Evolutionary conservation across 345 rosid genomes (phyloP), one percentile per base, ranked within the genome.

Genomic region (Anastatica hierochuntica): DNA sequence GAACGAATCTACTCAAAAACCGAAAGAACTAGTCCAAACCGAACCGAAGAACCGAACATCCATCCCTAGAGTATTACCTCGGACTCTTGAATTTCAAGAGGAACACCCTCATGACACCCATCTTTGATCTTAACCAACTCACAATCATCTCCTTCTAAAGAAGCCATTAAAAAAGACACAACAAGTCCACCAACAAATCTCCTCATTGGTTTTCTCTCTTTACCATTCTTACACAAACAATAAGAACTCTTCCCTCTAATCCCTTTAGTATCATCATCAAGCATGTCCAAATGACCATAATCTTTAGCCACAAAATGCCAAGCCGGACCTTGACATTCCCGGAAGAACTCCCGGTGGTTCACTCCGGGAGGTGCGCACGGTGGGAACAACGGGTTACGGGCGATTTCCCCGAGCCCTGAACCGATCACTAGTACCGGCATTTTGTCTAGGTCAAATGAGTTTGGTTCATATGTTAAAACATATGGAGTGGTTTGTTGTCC

Each of bases 281-380:
- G 63, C 92, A 84, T 76, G 62, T 84, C 96, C 12, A 82, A 50
- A 56, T 82, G 98, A 4, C 96, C 98, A n/a, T 75, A 82, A 24
- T 74, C 83, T 64, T 77, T 77, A 0, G 79, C 90, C 1, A 82
- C 88, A 18, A 84, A 66, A 73, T 87, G 76, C 56, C 80, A 82
- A 6, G 84, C 90, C 21, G 94, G 96, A 42, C 66, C 54, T 45
- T 53, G 58, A 64, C 96, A 80, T 59, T 90, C 92, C 16, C 34
- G 21, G 46, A 71, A 86, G 68, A 90, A 90, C 9, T 74, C 77
- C 49, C 50, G 66, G 42, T 90, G 97, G 74, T 80, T 90, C 39
- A 80, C 78, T 11, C 97, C 90, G 13, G 65, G 70, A 0, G 90
- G 94, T 0, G 94, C 94, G n/a, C 96, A 86, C 8, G 96, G 76